These are phyloP conservation scores for Plantago elongata DNA, from an alignment of 257 asterid genomes.

Conservation along the genomic window DNA sequence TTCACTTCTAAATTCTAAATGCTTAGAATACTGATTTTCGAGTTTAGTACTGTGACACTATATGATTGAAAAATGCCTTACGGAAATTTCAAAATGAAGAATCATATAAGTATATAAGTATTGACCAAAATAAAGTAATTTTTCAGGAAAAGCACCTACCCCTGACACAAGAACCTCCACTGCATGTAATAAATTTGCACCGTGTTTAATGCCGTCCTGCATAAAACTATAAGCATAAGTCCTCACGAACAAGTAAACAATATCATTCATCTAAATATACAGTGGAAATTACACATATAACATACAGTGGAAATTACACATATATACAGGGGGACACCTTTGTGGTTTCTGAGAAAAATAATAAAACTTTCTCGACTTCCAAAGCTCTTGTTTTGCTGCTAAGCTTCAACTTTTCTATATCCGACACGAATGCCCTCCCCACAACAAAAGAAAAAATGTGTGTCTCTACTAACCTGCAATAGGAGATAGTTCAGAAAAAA, in stretches of 20 bases:
- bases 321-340: constrained; percentile 49
- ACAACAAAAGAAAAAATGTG: constrained; percentile 96
- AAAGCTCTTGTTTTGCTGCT: constrained; percentile 84
- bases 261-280: constrained; percentile 13
- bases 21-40: constrained; percentile 6
- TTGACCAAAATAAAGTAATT: constrained; percentile 12
- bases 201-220: constrained; percentile 86
- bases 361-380: constrained; percentile 82
- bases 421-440: constrained; percentile 98
- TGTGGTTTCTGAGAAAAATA: constrained; percentile 70
- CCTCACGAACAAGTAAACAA: constrained; percentile 21
- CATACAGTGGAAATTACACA: constrained; percentile 15
- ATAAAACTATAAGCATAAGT: constrained; percentile 30
- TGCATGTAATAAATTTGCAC: constrained; percentile 89
- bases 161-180: constrained; percentile 91
- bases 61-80: constrained; percentile 13
- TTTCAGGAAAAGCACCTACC: constrained; percentile 46
- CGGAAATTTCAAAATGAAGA: constrained; percentile 13
- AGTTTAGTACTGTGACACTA: constrained; percentile 10
- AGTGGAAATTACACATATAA: constrained; percentile 9
- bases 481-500: constrained; percentile 23
- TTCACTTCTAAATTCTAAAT: constrained; percentile 9
- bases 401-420: constrained; percentile 91
- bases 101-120: not conserved
- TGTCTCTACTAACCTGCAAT: constrained; percentile 93